These are phyloP conservation scores for Tylopilus subfusipes DNA, from an alignment of 768 basidiomycete species.

Conservation along the genomic window DNA sequence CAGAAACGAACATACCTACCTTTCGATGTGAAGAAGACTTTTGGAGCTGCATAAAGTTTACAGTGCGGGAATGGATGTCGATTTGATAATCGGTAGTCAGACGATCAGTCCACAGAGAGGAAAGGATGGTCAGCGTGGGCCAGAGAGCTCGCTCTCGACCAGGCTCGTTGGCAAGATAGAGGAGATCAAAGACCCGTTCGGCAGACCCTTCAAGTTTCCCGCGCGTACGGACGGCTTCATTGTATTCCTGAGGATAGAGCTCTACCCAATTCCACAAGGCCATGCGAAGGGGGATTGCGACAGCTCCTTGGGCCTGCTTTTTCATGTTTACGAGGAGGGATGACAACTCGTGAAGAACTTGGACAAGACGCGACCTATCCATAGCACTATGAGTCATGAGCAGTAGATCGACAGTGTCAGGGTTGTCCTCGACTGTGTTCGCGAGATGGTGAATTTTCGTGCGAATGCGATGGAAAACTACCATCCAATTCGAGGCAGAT, in stretches of 20 bases:
- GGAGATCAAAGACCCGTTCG: constrained; percentile 81
- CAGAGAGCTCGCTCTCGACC: constrained; percentile 58
- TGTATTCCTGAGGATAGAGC: constrained; percentile 72
- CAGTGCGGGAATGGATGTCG: constrained; percentile 31
- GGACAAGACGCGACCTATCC: constrained; percentile 62
- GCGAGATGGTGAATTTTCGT: constrained; percentile 67
- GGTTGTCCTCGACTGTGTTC: constrained; percentile 44
- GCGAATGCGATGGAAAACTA: constrained; percentile 69
- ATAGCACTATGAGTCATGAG: constrained; percentile 76
- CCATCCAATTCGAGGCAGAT: constrained; percentile 83
- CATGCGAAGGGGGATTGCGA: constrained; percentile 67
- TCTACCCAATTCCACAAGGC: constrained; percentile 93
- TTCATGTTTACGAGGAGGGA: constrained; percentile 82
- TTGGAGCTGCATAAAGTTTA: constrained; percentile 29
- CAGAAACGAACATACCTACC: constrained; percentile 7
- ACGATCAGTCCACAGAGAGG: constrained; percentile 73
- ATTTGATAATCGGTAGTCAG: constrained; percentile 55
- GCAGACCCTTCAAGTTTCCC: constrained; percentile 75
- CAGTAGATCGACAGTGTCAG: constrained; percentile 72
- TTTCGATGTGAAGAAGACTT: constrained; percentile 32
- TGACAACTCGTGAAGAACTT: constrained; percentile 75
- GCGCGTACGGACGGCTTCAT: constrained; percentile 60
- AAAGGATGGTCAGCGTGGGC: constrained; percentile 75
- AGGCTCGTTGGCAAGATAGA: constrained; percentile 49
- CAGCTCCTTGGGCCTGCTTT: constrained; percentile 63